phyloP scores from a whole-genome alignment of 164 flowering plant genomes.

The Vitis rotundifolia region DNA sequence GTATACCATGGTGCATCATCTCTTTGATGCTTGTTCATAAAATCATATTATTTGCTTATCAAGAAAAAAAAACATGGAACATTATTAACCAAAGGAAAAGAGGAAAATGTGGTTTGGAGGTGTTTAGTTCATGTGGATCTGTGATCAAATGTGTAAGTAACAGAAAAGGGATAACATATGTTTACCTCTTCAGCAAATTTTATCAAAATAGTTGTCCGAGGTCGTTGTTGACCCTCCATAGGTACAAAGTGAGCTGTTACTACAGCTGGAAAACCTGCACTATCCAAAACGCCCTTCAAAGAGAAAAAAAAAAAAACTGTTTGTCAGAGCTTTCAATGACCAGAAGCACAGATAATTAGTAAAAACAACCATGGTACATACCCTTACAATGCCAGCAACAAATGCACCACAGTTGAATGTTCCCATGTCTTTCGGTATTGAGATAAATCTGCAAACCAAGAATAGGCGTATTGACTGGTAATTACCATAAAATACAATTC shows the following conservation, averaged over 20 bases:
- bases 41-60: too few relatives aligned
- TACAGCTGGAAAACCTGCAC: constrained; percentile 96
- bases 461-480: constrained; percentile 3
- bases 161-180: not conserved
- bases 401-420: constrained; percentile 99
- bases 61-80: not conserved
- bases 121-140: too few relatives aligned
- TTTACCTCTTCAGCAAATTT: constrained; percentile 97
- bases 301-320: constrained; percentile 10
- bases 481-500: constrained; percentile 1
- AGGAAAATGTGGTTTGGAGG: not conserved
- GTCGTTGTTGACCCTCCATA: constrained; percentile 94
- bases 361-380: constrained; percentile 27
- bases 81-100: not conserved
- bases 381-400: constrained; percentile 99
- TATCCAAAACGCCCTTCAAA: constrained; percentile 86
- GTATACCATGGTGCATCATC: too few relatives aligned
- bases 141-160: not conserved
- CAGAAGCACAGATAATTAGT: constrained; percentile 8
- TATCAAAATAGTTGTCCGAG: constrained; percentile 93
- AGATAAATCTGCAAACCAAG: constrained; percentile 68
- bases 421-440: constrained; percentile 99
- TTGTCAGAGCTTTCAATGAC: constrained; percentile 20
- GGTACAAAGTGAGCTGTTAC: constrained; percentile 99
- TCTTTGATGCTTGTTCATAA: too few relatives aligned